Percentiles rank a stretch among this genome's conserved stretches.
phyloP scores from a whole-genome alignment of 495 filamentous ascomycete genomes.

The Aspergillus wentii region DNA sequence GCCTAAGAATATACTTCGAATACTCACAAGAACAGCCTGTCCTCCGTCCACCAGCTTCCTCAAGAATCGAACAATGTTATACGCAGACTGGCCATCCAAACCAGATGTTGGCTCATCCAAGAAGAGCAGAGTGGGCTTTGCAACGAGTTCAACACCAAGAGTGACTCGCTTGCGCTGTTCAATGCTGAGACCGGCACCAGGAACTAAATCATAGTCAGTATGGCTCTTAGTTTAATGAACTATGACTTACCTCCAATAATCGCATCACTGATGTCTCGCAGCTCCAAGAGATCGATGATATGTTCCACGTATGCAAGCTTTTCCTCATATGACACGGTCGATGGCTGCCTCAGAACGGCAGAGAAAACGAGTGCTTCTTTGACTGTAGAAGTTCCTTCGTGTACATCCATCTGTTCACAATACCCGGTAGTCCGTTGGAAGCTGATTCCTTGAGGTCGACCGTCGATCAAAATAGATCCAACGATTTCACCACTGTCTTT shows the following conservation, averaged over 20 bases:
- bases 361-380: conserved; percentile 45
- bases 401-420: conserved; percentile 78
- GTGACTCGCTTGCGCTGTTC: conserved; percentile 88
- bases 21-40: conserved; percentile 66
- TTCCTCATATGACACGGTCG: conserved; percentile 29
- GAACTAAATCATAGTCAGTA: conserved; percentile 26
- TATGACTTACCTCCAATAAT: conserved; percentile 58
- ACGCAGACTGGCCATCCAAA: conserved; percentile 59
- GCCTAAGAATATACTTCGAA: background rate
- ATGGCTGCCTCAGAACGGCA: conserved; percentile 41
- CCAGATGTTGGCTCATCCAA: conserved; percentile 63
- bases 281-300: conserved; percentile 45
- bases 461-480: conserved; percentile 45
- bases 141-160: conserved; percentile 71
- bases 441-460: conserved; percentile 37
- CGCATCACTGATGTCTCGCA: conserved; percentile 39
- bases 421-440: conserved; percentile 67
- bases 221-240: conserved; percentile 4
- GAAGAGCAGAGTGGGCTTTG: conserved; percentile 62
- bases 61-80: conserved; percentile 68
- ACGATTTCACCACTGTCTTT: conserved; percentile 45
- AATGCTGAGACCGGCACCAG: conserved; percentile 71
- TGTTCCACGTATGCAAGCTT: conserved; percentile 48
- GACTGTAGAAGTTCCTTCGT: conserved; percentile 51
- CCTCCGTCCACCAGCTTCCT: conserved; percentile 77